Evolutionary conservation across 352 stramenopile species (phyloP), one percentile per base, ranked within the genome.

Genomic region (Phytophthora melonis): DNA sequence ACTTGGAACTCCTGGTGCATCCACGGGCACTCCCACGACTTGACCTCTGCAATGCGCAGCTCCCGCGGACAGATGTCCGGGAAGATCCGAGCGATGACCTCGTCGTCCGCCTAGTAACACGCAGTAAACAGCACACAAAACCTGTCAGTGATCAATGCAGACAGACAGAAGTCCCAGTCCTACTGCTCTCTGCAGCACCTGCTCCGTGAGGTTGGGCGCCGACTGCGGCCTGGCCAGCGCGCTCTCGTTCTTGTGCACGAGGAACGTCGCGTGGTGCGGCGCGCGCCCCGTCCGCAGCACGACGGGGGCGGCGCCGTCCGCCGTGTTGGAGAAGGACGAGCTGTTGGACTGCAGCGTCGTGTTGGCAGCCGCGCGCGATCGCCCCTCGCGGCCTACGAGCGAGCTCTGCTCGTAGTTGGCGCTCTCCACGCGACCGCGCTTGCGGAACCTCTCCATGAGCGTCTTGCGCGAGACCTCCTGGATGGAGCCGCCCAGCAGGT

Each of bases 11-110:
- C 50, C 21, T 68, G 64, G 6, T 91, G 54, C 86, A 94, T 93
- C 89, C 88, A 96, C 16, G 63, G 60, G 70, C 85, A 93, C n/a
- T 86, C 45, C 89, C 89, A 96, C 8, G 83, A 91, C n/a, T 85
- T 87, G 0, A 96, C 88, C 69, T 96, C 89, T 25, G 86, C 88
- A 60, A 96, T 85, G n/a, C 89, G 78, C 57, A 96, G 70, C 34
- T 92, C 82, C n/a, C 87, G 81, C 23, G 89, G 88, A 56, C 92
- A 92, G 23, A 96, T 77, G 68, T 96, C 89, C 1, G 87, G 87
- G 53, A 96, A 96, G 18, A 96, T 93, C 19, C 88, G 86, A 36
- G 80, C 69, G 67, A 91, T 90, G 43, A 85, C 71, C 23, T 81
- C 58, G 30, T 91, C 75, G 19, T 92, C 83, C 1, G 63, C 34